Base-by-base conservation (phyloP, 139 green algal species). In the Chlamydomonas schloesseri region DNA sequence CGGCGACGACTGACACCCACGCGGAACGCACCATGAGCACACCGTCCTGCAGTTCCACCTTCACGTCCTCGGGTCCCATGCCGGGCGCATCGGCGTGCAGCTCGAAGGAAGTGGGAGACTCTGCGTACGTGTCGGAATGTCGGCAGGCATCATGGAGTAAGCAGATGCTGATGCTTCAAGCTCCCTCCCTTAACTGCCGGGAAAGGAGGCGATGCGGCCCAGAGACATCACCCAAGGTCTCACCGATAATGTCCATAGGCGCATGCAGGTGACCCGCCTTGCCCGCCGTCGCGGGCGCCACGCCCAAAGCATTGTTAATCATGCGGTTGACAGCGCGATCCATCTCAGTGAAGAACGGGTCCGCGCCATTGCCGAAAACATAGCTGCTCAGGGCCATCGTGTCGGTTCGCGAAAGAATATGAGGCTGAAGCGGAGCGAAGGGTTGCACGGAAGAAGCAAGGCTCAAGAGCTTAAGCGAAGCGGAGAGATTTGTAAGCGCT, bases 301-400 rank as follows among this genome's bases (percentile, higher is more conserved):
- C 26, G 15, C 68, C 81, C 0, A 79, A 15, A 2, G 46, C 47
- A 23, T n/a, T 42, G n/a, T 5, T 26, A 11, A 71, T 42, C 20
- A 80, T 46, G 33, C 58, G 68, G 58, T 85, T 71, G 50, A 89
- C 60, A 1, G 76, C 68, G 20, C 36, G 65, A 31, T 90, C 87
- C 17, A 90, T 60, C 18, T 81, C 55, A 37, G 36, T 60, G 42
- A 85, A 88, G 65, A 90, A 84, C 21, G 81, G 87, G 42, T 90
- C 87, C 42, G 42, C 42, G 42, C 42, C 42, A 50, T 50, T 50
- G 42, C 42, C 42, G 42, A 50, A 50, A 50, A 50, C 42, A 50
- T 50, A 50, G 42, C 8, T 50, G 42, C 42, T 50, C 6, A 50
- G 42, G 42, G 42, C 42, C 42, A 50, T 50, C 42, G n/a, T 50